Base-by-base conservation (phyloP, 768 basidiomycete species). In the Erythrobasidium yunnanense region DNA sequence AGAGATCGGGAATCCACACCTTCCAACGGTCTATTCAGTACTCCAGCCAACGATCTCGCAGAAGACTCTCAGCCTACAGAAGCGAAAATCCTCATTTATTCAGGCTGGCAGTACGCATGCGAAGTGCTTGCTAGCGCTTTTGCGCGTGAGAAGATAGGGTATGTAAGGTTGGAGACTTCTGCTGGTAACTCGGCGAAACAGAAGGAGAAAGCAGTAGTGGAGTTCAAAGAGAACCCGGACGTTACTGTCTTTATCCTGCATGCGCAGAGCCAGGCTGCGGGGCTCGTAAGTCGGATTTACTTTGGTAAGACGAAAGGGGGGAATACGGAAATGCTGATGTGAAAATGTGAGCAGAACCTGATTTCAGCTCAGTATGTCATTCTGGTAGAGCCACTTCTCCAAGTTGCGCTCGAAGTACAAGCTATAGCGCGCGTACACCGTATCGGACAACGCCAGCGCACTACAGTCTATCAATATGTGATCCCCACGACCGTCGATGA, bases 61-160 rank as follows among this genome's bases (percentile, higher is more conserved):
- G 29, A 50, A 5, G 55, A 67, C 30, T 57, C 34, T 7, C 34
- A n/a, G 7, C 35, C 46, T 20, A 8, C 69, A 11, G 62, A 67
- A n/a, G 67, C 67, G 47, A 73, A 73, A 55, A 47, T 71, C 33
- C 66, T 73, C 50, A 55, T 73, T 56, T 73, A 72, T 53, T 70
- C 68, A 8, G 58, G 50, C n/a, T 66, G 65, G 65, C 25, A 38
- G 23, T 30, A 46, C 13, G 65, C 62, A 1, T 46, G 52, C 45
- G 49, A 66, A 22, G 23, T 66, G 4, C 45, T 68, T 11, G 35
- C 52, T 49, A 45, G 57, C 22, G 58, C 69, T 7, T 68, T 71
- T 33, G 32, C 7, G 2, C 50, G 68, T 20, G 68, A 70, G 45
- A 66, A 66, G 1, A 54, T 74, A 49, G 17, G 65, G 1, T 74